Evolutionary conservation across 148 eudicot species (phyloP), one percentile per base, ranked within the genome.

Genomic region (Selenicereus undatus): DNA sequence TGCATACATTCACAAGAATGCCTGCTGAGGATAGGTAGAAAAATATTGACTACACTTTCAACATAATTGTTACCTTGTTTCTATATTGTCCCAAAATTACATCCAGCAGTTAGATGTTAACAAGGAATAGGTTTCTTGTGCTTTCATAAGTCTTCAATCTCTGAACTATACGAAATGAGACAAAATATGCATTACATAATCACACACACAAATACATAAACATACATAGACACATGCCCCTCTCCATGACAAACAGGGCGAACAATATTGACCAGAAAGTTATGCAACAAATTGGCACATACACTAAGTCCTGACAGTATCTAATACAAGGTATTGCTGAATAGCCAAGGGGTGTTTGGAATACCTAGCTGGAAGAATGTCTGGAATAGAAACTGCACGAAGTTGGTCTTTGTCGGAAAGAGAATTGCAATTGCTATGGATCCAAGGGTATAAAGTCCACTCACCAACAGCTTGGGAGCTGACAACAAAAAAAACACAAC

Each of bases 361-460:
- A 56, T 88, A 96, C 99, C 98, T 92, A 68, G 98, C 91, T 32
- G 99, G 98, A 88, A 92, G 93, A 88, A 96, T 90, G 79, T 96
- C 99, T 21, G 99, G 99, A 84, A 96, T 73, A 76, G 90, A 76
- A 82, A 92, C 93, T 26, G 99, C 83, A 76, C 99, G 99, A 78
- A 96, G 97, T 84, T 96, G 99, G 82, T 96, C 99, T 76, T 80
- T 82, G 81, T 96, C 99, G 21, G 97, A 89, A 72, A 91, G 83
- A 22, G 92, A 91, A 84, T 96, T 96, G 88, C 98, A 93, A 82
- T 96, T 96, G 89, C 98, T 94, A 83, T 96, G 99, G 78, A 96
- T 91, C 99, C 99, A 96, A 68, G 99, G 99, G 87, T 93, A 90
- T 83, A 96, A 81, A 45, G 91, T 90, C 99, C 99, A 96, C 85